Conservation (phyloP, 805 yeast species). For the Candida maltosa region DNA sequence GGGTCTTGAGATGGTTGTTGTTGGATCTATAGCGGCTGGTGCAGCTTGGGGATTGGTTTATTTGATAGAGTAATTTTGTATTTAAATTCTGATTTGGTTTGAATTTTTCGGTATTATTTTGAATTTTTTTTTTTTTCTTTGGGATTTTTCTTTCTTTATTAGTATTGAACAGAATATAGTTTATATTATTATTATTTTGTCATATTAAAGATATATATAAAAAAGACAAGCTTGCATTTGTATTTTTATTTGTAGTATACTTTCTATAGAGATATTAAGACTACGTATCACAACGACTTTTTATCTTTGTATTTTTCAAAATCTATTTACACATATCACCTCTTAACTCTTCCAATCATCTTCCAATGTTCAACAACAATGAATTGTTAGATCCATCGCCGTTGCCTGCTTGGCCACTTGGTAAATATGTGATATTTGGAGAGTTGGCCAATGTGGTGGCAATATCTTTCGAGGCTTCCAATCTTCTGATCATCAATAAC, state of each 20-base stretch:
- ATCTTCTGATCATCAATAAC: constrained; percentile 84
- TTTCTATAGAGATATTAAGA: too few relatives aligned
- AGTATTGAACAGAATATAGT: too few relatives aligned
- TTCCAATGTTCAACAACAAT: constrained; percentile 66
- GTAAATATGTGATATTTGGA: constrained; percentile 85
- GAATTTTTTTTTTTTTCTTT: too few relatives aligned
- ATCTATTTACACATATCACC: background rate
- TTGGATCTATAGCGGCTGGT: constrained; percentile 97
- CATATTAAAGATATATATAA: background rate
- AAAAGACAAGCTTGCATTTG: background rate
- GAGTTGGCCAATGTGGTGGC: constrained; percentile 83
- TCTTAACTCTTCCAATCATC: constrained; percentile 23
- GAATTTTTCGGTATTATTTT: background rate
- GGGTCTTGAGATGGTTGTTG: constrained; percentile 89
- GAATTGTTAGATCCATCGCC: constrained; percentile 41
- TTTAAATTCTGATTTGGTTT: background rate
- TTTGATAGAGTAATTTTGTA: constrained; percentile 47
- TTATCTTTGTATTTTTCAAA: background rate
- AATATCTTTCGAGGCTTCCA: constrained; percentile 95
- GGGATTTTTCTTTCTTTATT: too few relatives aligned
- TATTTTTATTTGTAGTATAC: too few relatives aligned
- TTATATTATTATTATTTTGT: too few relatives aligned
- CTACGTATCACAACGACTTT: background rate
- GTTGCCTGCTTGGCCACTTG: constrained; percentile 41
- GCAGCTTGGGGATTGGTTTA: constrained; percentile 93